A percentile compares a stretch with the other conserved stretches of the same genome.
phyloP scores from a whole-genome alignment of 2,329 filamentous ascomycete genomes.

The Metarhizium brunneum region DNA sequence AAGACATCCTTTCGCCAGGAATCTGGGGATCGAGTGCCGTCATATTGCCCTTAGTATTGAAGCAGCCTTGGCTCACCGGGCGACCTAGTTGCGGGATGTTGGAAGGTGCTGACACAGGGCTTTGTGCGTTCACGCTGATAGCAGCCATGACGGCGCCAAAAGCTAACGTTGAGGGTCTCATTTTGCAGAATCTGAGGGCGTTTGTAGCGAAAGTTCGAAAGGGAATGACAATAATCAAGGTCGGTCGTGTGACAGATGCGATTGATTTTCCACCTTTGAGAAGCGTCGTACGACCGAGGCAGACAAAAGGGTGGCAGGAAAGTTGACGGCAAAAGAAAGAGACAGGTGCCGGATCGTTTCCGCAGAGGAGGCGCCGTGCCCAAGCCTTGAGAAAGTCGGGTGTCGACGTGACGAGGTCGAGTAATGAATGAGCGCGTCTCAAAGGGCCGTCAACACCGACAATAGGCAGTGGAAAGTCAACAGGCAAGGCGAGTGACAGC shows the following conservation, averaged over 20 bases:
- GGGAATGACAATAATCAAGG: background rate
- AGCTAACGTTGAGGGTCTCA: conserved; percentile 22
- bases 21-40: conserved; percentile 13
- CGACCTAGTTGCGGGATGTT: conserved; percentile 25
- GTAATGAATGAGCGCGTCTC: background rate
- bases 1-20: conserved; percentile 16
- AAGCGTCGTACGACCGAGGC: background rate
- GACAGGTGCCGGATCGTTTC: conserved; percentile 13
- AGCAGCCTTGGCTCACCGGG: conserved; percentile 43
- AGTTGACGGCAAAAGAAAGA: conserved; percentile 1
- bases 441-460: background rate
- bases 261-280: background rate
- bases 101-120: conserved; percentile 24
- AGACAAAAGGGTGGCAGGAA: background rate
- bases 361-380: conserved; percentile 12
- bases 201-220: conserved; percentile 10
- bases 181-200: conserved; percentile 9
- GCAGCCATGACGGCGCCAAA: conserved; percentile 19
- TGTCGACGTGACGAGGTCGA: background rate
- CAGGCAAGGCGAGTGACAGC: background rate
- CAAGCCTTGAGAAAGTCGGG: background rate
- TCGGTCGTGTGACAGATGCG: background rate
- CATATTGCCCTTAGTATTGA: conserved; percentile 31
- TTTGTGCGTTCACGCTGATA: conserved; percentile 13
- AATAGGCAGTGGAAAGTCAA: background rate